Base-by-base conservation (phyloP, 1,284 basidiomycete species). In the Crocinoboletus sp. region DNA sequence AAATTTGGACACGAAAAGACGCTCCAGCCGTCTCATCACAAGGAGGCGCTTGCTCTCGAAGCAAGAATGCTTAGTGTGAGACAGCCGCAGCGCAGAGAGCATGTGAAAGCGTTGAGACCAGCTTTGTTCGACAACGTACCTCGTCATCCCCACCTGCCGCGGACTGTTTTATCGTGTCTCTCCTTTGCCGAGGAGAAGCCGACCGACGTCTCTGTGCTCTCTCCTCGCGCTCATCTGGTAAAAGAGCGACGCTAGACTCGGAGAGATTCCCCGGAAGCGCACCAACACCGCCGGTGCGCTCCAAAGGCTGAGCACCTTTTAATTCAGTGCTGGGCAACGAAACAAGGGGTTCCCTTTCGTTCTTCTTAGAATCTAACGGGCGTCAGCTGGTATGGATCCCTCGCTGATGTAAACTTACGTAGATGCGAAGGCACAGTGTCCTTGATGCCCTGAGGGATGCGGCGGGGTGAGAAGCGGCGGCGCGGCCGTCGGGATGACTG, bases 211-310 rank as follows among this genome's bases (percentile, higher is more conserved):
- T 45, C 19, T 43, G 42, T 4, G 6, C 25, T 2, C 33, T 46
- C 23, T 54, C 50, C 46, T 45, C 23, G n/a, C 64, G 62, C 8
- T 62, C 64, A 3, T 66, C 64, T 5, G 64, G 60, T 12, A 62
- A 46, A 17, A 65, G 48, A 15, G 63, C 60, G 4, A 62, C 61
- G 3, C 58, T 61, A 7, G 63, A 63, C 37, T 62, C 60, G 5
- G 61, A 65, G 6, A 58, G 42, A 29, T 57, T 59, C 22, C 60
- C 60, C 0, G 64, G 64, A 12, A 62, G 50, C 4, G 61, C 60
- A 31, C 60, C 60, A 12, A 66, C 61, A 20, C 60, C 60, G 1
- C 46, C 45, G 0, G 41, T 54, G 30, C 33, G 62, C 31, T 66
- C 64, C 1, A 12, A 43, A 19, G 64, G 62, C 17, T 44, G 57